phyloP scores from a whole-genome alignment of 2,329 filamentous ascomycete genomes.

The Saccharata proteae region DNA sequence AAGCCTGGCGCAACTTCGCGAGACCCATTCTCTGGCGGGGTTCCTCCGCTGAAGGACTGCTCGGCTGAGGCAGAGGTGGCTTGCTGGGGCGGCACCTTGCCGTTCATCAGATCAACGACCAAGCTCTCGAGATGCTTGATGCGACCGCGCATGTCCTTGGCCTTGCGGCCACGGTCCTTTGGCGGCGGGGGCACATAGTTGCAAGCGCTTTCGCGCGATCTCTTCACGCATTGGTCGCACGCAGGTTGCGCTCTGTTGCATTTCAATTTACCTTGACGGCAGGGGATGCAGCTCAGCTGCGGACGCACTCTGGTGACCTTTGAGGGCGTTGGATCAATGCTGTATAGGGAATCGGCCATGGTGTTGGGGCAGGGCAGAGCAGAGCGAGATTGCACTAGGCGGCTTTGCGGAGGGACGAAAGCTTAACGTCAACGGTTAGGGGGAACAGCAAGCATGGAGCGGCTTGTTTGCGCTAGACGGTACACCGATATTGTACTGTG shows the following conservation, averaged over 20 bases:
- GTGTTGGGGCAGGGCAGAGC: too few species aligned
- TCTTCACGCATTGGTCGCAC: conserved; percentile 23
- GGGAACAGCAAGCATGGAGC: too few species aligned
- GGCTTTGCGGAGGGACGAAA: too few species aligned
- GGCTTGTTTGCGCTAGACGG: too few species aligned
- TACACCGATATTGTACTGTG: too few species aligned
- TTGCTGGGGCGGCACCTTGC: conserved; percentile 11
- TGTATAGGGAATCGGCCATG: conserved; percentile 4
- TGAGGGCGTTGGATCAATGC: conserved; percentile 5
- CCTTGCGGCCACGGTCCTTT: conserved; percentile 14
- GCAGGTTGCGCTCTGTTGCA: conserved; percentile 25
- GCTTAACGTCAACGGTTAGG: too few species aligned
- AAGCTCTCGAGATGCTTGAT: conserved; percentile 25
- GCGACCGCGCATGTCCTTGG: conserved; percentile 22
- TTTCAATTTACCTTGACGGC: conserved; percentile 21
- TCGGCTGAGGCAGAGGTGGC: conserved; percentile 1
- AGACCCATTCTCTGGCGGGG: too few species aligned
- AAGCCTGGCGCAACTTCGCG: too few species aligned
- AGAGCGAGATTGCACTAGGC: too few species aligned
- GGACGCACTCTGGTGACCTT: conserved; percentile 10
- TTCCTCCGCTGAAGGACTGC: too few species aligned
- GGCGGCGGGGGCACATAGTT: conserved; percentile 14
- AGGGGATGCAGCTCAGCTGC: conserved; percentile 17
- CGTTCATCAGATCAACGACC: conserved; percentile 22
- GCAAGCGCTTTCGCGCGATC: conserved; percentile 21